phyloP scores from a whole-genome alignment of 169 alveolate species.

The Theileria parva region DNA sequence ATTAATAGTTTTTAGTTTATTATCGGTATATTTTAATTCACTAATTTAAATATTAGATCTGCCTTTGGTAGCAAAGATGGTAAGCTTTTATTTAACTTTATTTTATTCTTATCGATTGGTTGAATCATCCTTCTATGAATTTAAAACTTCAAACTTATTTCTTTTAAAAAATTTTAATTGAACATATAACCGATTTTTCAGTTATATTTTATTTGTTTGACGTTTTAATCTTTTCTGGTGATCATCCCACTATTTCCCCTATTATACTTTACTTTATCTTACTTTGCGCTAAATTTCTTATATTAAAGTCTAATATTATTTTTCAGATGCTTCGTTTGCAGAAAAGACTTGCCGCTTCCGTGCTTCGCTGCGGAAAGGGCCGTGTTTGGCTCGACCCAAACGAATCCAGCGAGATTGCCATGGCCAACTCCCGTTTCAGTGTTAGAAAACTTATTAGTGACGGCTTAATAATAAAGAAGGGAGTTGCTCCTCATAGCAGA shows the following conservation, averaged over 20 bases:
- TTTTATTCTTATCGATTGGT: neutral
- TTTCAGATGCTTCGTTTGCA: slow-evolving; percentile 89
- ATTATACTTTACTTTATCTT: neutral
- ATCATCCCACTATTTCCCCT: neutral
- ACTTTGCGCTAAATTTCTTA: neutral
- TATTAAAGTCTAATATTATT: neutral
- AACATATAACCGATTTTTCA: neutral
- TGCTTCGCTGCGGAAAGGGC: slow-evolving; percentile 94
- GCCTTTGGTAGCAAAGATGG: slow-evolving; percentile 10
- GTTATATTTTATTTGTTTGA: neutral
- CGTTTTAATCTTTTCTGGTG: neutral
- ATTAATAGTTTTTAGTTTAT: neutral
- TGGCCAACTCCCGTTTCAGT: slow-evolving; percentile 96
- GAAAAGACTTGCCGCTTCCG: slow-evolving; percentile 97
- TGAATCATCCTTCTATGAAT: slow-evolving; percentile 2
- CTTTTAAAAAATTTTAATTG: neutral
- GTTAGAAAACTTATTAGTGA: slow-evolving; percentile 95
- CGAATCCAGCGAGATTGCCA: slow-evolving; percentile 94
- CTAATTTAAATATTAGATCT: slow-evolving; percentile 6
- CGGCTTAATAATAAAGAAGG: slow-evolving; percentile 95
- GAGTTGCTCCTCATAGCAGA: slow-evolving; percentile 94
- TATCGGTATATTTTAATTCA: neutral
- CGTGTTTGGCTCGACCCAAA: slow-evolving; percentile 99
- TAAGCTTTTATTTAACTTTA: neutral
- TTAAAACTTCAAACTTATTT: neutral